phyloP scores from a whole-genome alignment of 768 basidiomycete genomes.

The Kwoniella mangroviensis region DNA sequence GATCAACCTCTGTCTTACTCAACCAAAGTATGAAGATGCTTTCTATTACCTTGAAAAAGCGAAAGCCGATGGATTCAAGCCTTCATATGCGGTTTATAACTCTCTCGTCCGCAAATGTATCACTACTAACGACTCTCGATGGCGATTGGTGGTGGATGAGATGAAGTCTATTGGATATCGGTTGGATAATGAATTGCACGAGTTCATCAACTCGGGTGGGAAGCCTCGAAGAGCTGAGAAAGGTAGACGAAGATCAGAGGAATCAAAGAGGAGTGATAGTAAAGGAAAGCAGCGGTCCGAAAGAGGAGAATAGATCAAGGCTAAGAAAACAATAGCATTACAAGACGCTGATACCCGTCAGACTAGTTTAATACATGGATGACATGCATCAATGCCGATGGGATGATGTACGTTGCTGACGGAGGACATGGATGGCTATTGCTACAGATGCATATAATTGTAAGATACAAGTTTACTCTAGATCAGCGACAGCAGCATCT shows the following conservation, averaged over 20 bases:
- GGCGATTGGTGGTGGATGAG: constrained; percentile 70
- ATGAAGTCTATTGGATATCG: constrained; percentile 60
- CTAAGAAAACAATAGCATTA: too few relatives aligned
- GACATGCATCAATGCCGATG: too few relatives aligned
- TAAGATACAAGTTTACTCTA: constrained; percentile 24
- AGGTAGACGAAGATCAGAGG: background rate
- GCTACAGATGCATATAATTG: constrained; percentile 5
- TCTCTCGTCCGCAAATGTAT: constrained; percentile 68
- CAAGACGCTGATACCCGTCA: too few relatives aligned
- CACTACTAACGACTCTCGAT: constrained; percentile 66
- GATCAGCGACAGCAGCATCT: constrained; percentile 30
- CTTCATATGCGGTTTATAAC: constrained; percentile 65
- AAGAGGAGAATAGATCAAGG: constrained; percentile 55
- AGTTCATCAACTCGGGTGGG: constrained; percentile 22
- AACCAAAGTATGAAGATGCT: constrained; percentile 77
- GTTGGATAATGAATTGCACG: constrained; percentile 20
- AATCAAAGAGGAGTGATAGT: background rate
- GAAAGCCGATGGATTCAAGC: constrained; percentile 69
- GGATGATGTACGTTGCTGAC: background rate
- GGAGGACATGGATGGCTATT: background rate
- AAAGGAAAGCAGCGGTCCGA: constrained; percentile 5
- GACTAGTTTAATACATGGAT: too few relatives aligned
- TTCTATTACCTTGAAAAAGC: constrained; percentile 89
- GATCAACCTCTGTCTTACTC: constrained; percentile 72
- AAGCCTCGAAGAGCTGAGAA: constrained; percentile 3